Conservation (phyloP, 352 stramenopile species). For the Phytophthora cactorum region DNA sequence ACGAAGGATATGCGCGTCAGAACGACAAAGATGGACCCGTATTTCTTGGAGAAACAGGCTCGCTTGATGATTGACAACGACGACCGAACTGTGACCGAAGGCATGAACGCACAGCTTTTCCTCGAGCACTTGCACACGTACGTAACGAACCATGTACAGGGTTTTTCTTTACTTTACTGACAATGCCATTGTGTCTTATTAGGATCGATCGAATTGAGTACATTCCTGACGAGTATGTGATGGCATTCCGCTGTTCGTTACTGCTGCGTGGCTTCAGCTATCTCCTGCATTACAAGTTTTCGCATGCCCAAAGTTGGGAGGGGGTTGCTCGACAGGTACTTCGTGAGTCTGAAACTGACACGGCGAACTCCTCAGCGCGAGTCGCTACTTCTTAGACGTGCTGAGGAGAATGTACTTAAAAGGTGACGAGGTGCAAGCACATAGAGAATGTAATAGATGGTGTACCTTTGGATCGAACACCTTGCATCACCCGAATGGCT, state of each 20-base stretch:
- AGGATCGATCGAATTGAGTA: conserved; percentile 85
- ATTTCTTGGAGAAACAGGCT: conserved; percentile 86
- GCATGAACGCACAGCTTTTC: conserved; percentile 88
- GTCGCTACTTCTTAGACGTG: neutral
- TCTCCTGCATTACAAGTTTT: conserved; percentile 87
- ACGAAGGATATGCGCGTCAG: conserved; percentile 80
- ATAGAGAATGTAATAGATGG: conserved; percentile 28
- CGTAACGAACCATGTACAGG: conserved; percentile 11
- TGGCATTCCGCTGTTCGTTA: conserved; percentile 87
- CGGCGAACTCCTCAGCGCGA: neutral
- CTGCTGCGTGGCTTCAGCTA: conserved; percentile 88
- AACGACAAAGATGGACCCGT: conserved; percentile 79
- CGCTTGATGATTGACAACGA: conserved; percentile 90
- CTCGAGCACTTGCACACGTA: conserved; percentile 86
- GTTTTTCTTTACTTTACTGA: conserved; percentile 4
- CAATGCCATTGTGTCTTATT: conserved; percentile 5
- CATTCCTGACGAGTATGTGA: conserved; percentile 88
- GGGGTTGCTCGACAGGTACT: conserved; percentile 69
- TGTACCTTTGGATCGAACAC: neutral
- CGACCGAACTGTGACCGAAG: conserved; percentile 77
- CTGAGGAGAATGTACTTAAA: neutral
- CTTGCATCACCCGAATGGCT: no score
- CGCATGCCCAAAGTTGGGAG: conserved; percentile 84
- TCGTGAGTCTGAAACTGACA: conserved; percentile 44
- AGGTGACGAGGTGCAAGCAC: neutral